Percentiles rank a stretch among this genome's conserved stretches.
phyloP scores from a whole-genome alignment of 2,329 filamentous ascomycete genomes.

The Exutisphaerella laricina region DNA sequence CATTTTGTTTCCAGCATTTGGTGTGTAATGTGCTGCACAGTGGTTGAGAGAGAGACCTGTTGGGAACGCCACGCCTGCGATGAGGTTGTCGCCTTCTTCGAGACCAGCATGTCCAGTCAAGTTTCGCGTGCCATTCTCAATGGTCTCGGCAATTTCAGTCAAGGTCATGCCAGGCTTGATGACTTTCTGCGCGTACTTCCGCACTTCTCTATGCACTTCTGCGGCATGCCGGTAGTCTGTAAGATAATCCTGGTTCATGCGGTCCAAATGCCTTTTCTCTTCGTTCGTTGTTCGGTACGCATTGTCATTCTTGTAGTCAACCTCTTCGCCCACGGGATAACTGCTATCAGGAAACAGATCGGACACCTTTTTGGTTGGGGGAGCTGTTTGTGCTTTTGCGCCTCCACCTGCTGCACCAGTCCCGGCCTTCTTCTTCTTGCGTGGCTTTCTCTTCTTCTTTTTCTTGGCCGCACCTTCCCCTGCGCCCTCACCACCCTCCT shows the following conservation, averaged over 20 bases:
- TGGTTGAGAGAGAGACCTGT: constrained; percentile 52
- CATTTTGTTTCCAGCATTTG: constrained; percentile 59
- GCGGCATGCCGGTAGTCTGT: constrained; percentile 53
- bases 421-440: constrained; percentile 37
- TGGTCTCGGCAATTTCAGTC: constrained; percentile 47
- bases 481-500: constrained; percentile 18
- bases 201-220: constrained; percentile 52
- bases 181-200: constrained; percentile 45
- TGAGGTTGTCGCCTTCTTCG: constrained; percentile 47
- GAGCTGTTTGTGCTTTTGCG: constrained; percentile 39
- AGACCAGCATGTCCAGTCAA: constrained; percentile 49
- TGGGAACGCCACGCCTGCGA: constrained; percentile 52
- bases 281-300: constrained; percentile 43
- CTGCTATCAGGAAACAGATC: constrained; percentile 41
- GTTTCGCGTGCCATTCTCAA: constrained; percentile 51
- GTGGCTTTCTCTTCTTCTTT: constrained; percentile 44
- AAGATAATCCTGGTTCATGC: constrained; percentile 46
- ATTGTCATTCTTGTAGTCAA: constrained; percentile 43
- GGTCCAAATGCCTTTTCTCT: constrained; percentile 42
- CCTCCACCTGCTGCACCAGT: constrained; percentile 26
- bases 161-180: constrained; percentile 49
- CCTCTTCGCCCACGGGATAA: constrained; percentile 45
- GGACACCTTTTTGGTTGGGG: constrained; percentile 44
- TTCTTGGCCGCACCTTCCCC: constrained; percentile 39
- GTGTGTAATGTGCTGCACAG: constrained; percentile 52